phyloP scores from a whole-genome alignment of 139 green algal genomes.

The Tetradesmus obliquus region DNA sequence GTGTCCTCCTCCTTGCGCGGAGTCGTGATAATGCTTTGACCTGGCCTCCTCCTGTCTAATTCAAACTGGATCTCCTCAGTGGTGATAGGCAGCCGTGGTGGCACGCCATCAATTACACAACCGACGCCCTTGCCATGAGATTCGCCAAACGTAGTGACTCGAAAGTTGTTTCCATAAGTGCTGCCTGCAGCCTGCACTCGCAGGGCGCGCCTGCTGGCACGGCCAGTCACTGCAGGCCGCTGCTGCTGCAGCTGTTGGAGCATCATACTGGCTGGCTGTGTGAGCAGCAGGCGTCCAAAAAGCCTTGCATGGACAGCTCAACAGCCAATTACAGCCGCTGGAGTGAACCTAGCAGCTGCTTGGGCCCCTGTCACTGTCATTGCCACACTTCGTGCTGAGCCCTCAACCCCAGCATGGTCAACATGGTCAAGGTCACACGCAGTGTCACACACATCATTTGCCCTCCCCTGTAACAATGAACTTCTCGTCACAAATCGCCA shows the following conservation, averaged over 20 bases:
- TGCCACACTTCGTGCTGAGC: neutral
- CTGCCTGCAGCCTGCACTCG: constrained; percentile 66
- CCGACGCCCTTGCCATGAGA: constrained; percentile 96
- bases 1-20: constrained; percentile 96
- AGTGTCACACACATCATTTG: too few relatives aligned
- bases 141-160: constrained; percentile 98
- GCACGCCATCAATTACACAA: constrained; percentile 97
- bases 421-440: neutral
- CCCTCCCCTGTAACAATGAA: too few relatives aligned
- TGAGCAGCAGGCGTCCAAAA: neutral
- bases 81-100: constrained; percentile 88
- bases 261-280: neutral
- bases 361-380: neutral
- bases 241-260: constrained; percentile 17
- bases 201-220: constrained; percentile 18
- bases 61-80: constrained; percentile 89
- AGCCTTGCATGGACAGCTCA: neutral
- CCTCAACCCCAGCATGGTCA: neutral
- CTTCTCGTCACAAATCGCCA: too few relatives aligned
- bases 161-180: constrained; percentile 92
- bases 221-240: neutral
- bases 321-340: neutral
- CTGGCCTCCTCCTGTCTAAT: constrained; percentile 89
- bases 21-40: constrained; percentile 98
- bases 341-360: neutral